These are phyloP conservation scores for Phaeotremella skinneri DNA, from an alignment of 768 basidiomycete genomes.

Conservation along the genomic window DNA sequence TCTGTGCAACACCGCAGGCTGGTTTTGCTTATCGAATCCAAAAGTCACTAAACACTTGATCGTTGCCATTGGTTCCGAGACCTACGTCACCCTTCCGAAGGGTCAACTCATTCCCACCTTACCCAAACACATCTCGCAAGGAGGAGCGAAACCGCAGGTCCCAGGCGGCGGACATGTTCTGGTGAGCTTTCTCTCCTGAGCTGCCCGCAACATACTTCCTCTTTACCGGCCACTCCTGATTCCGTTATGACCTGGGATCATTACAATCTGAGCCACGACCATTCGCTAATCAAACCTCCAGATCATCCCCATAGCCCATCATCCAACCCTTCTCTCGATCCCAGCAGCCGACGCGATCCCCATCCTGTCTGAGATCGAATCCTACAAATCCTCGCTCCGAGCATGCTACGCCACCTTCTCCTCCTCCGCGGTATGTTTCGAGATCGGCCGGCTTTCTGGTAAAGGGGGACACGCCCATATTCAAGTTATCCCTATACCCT, in stretches of 20 bases:
- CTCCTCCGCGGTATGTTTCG: slow-evolving; percentile 73
- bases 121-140: slow-evolving; percentile 48
- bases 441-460: slow-evolving; percentile 75
- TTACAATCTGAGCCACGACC: no score
- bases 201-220: no score
- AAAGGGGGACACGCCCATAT: slow-evolving; percentile 94
- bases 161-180: slow-evolving; percentile 96
- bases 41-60: slow-evolving; percentile 93
- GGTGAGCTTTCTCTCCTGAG: slow-evolving; percentile 62
- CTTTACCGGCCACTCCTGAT: no score
- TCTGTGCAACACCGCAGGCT: no score
- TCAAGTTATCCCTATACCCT: slow-evolving; percentile 59
- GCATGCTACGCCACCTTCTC: slow-evolving; percentile 69
- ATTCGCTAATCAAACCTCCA: no score
- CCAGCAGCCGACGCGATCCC: slow-evolving; percentile 71
- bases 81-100: slow-evolving; percentile 93
- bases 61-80: slow-evolving; percentile 86
- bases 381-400: slow-evolving; percentile 73
- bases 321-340: slow-evolving; percentile 79
- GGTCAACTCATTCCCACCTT: slow-evolving; percentile 83
- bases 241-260: no score
- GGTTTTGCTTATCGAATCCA: slow-evolving; percentile 97
- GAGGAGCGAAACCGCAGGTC: slow-evolving; percentile 55
- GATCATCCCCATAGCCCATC: slow-evolving; percentile 69
- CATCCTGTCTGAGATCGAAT: slow-evolving; percentile 76